Evolutionary conservation across 1,284 basidiomycete species (phyloP).

Genomic region (Heterobasidion irregulare): DNA sequence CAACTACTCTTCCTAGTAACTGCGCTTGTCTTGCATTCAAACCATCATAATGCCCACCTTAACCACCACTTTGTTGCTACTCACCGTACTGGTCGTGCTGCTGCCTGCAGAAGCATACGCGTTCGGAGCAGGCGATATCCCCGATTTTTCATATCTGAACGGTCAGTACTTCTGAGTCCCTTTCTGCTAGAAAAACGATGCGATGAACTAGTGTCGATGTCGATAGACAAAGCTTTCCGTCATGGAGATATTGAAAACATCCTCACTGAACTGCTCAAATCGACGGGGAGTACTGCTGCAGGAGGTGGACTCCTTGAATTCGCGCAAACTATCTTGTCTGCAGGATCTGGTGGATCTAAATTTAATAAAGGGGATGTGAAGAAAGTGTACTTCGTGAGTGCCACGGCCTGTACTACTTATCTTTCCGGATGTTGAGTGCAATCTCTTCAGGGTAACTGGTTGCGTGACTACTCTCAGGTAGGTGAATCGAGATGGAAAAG

Average conservation of each 20-base stretch:
- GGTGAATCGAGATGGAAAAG: not conserved
- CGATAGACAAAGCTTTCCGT: slow-evolving; percentile 59
- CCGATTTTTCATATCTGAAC: slow-evolving; percentile 53
- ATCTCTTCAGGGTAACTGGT: slow-evolving; percentile 47
- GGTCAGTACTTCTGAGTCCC: slow-evolving; percentile 22
- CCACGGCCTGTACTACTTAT: not conserved
- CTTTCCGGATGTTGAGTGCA: too few relatives aligned
- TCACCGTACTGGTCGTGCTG: slow-evolving; percentile 23
- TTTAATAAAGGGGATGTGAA: slow-evolving; percentile 55
- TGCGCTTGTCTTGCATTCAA: not conserved
- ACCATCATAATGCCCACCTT: slow-evolving; percentile 9
- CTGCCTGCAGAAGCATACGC: slow-evolving; percentile 39
- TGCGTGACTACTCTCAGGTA: slow-evolving; percentile 56
- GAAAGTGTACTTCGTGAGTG: slow-evolving; percentile 55
- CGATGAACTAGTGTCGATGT: not conserved
- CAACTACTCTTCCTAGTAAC: not conserved
- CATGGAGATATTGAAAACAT: slow-evolving; percentile 70
- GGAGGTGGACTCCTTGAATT: slow-evolving; percentile 40
- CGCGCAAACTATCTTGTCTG: slow-evolving; percentile 35
- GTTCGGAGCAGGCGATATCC: slow-evolving; percentile 56
- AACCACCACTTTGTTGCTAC: slow-evolving; percentile 6
- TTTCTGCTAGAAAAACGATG: slow-evolving; percentile 5
- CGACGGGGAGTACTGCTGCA: slow-evolving; percentile 33
- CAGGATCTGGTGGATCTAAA: slow-evolving; percentile 42
- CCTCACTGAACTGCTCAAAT: slow-evolving; percentile 49